Evolutionary conservation across 2,329 filamentous ascomycete species (phyloP), one percentile per base, ranked within the genome.

Genomic region (Diaporthe nobilis): DNA sequence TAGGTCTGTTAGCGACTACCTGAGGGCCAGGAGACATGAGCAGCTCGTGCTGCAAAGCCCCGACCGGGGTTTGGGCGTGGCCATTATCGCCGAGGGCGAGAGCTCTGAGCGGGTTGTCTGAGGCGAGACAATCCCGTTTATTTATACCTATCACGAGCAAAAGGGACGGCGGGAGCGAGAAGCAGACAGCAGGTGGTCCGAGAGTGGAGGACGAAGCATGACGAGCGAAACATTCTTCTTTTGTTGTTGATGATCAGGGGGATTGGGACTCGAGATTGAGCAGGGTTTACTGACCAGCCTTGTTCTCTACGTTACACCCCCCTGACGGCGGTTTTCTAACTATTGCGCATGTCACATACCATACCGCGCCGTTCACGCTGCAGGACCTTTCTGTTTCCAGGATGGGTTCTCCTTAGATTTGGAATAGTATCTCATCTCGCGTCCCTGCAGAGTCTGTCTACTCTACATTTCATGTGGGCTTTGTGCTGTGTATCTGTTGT

Each of bases 21-120:
- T 98, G 77, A 91, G 93, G 79, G 97, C 95, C 51, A 90, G 96
- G 82, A 90, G 95, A 81, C 97, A 98, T 82, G 97, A 99, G 86
- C 94, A 97, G 83, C 88, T 99, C 70, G 95, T 99, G 7, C 86
- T 98, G 79, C 96, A 98, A 83, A 98, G 95, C 82, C 97, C 97
- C 0, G 96, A 98, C 80, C 90, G 97, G 49, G 96, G 96, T 2
- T 87, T 98, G 71, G 92, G 92, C 25, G 91, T 98, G 55, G 93
- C 97, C 3, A 90, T 99, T 75, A 94, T 99, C 80, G 96, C 95
- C 0, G 93, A 95, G 80, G 95, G 94, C 63, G 97, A 98, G 87
- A 88, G 89, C 67, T 89, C 94, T 0, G 95, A 97, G 86, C 92
- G 90, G 42, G 92, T 94, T 71, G 94, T 96, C 77, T 96, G 88